phyloP scores from a whole-genome alignment of 2,329 filamentous ascomycete genomes.

The Curvularia sp. region DNA sequence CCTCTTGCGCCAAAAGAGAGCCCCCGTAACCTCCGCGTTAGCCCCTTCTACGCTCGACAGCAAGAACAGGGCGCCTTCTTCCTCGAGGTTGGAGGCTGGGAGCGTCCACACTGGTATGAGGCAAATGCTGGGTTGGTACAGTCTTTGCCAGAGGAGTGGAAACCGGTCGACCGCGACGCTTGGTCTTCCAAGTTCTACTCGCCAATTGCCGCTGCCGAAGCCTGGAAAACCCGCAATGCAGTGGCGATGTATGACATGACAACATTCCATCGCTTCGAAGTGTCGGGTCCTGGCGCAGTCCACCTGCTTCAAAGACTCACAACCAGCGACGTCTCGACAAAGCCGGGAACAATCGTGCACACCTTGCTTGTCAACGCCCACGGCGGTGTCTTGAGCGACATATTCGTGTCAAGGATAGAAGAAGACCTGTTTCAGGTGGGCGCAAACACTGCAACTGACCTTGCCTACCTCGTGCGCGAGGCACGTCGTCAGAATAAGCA shows the following conservation, averaged over 20 bases:
- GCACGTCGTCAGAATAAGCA: conserved; percentile 57
- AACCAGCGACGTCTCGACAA: conserved; percentile 58
- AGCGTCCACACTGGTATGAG: conserved; percentile 69
- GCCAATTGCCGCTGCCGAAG: conserved; percentile 65
- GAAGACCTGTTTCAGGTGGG: conserved; percentile 62
- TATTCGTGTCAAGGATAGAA: conserved; percentile 62
- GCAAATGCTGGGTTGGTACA: conserved; percentile 61
- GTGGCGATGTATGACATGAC: conserved; percentile 70
- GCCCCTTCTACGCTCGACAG: conserved; percentile 64
- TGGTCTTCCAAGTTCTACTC: conserved; percentile 67
- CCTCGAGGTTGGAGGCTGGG: conserved; percentile 67
- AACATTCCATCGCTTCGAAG: conserved; percentile 64
- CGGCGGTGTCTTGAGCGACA: conserved; percentile 64
- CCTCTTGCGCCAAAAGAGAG: conserved; percentile 65
- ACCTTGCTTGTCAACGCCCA: conserved; percentile 62
- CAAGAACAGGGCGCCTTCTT: conserved; percentile 64
- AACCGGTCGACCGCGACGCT: conserved; percentile 62
- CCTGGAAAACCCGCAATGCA: conserved; percentile 69
- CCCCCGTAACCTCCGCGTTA: conserved; percentile 65
- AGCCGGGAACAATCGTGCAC: conserved; percentile 61
- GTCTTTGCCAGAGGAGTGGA: conserved; percentile 62
- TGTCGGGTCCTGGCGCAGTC: conserved; percentile 64
- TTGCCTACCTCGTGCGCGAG: conserved; percentile 62
- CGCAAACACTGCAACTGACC: conserved; percentile 63
- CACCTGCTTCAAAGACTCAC: conserved; percentile 63